Conservation (phyloP, 1,284 basidiomycete species). For the Hymenochaete sp. region DNA sequence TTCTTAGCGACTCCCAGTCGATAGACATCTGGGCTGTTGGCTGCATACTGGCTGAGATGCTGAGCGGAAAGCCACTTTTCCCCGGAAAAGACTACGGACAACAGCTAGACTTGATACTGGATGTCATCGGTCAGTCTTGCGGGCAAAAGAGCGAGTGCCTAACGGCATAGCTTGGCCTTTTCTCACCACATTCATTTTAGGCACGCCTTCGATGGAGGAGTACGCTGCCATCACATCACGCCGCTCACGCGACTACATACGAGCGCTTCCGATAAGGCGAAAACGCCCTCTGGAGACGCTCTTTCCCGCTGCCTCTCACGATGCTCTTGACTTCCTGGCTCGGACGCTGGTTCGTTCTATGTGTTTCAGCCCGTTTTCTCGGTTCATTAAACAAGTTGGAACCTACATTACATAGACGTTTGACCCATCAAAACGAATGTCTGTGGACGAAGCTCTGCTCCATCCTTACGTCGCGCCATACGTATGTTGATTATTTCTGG, state of each 20-base stretch:
- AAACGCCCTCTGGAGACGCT: conserved; percentile 85
- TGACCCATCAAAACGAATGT: conserved; percentile 94
- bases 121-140: conserved; percentile 92
- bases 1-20: conserved; percentile 49
- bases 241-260: conserved; percentile 91
- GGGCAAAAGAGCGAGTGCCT: conserved; percentile 33
- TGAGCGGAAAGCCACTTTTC: conserved; percentile 96
- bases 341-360: conserved; percentile 69
- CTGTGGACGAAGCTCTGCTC: conserved; percentile 88
- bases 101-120: conserved; percentile 96
- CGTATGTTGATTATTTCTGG: conserved; percentile 31
- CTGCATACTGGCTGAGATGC: conserved; percentile 95
- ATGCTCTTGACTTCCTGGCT: conserved; percentile 87
- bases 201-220: conserved; percentile 23
- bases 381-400: neutral
- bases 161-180: neutral
- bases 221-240: conserved; percentile 14
- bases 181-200: conserved; percentile 31
- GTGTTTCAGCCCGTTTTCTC: conserved; percentile 48
- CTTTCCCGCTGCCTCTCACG: conserved; percentile 88
- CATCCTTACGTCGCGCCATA: conserved; percentile 93
- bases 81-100: conserved; percentile 98
- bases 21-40: conserved; percentile 99
- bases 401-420: conserved; percentile 84
- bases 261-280: conserved; percentile 97